These are phyloP conservation scores for Kodamaea sagamina DNA, from an alignment of 805 yeast genomes.

Conservation along the genomic window DNA sequence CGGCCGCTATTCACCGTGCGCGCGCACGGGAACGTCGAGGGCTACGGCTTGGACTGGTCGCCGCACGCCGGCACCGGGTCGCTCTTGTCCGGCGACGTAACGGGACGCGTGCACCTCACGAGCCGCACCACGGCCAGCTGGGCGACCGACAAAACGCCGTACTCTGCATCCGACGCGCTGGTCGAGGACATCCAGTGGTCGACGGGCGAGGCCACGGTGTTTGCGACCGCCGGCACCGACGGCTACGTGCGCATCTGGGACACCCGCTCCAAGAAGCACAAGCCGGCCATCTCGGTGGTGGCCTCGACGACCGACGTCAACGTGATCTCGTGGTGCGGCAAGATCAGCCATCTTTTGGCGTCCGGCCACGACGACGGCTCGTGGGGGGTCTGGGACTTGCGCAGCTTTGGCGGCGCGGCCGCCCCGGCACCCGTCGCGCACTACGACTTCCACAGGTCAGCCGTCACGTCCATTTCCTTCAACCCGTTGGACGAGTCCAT, in stretches of 20 bases:
- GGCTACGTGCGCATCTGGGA: conserved; percentile 96
- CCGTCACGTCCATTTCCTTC: conserved; percentile 91
- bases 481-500: conserved; percentile 95
- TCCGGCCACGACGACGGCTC: conserved; percentile 97
- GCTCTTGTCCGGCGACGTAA: conserved; percentile 82
- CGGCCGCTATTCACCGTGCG: conserved; percentile 81
- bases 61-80: conserved; percentile 80
- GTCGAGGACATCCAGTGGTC: conserved; percentile 98
- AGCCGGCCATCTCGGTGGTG: conserved; percentile 80
- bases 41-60: conserved; percentile 97
- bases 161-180: conserved; percentile 66
- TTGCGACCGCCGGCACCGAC: conserved; percentile 92
- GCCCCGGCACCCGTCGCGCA: conserved; percentile 84
- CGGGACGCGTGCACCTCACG: conserved; percentile 81
- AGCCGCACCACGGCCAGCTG: conserved; percentile 74
- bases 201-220: conserved; percentile 85
- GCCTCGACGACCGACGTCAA: conserved; percentile 87
- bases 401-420: conserved; percentile 66
- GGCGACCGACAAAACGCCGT: conserved; percentile 85
- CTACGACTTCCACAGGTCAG: conserved; percentile 91
- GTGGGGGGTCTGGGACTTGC: conserved; percentile 98
- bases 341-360: conserved; percentile 83
- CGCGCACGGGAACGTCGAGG: conserved; percentile 93
- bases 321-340: conserved; percentile 93
- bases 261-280: conserved; percentile 87